phyloP scores from a whole-genome alignment of 345 rosid genomes.

The Eucalyptus erythrocorys region DNA sequence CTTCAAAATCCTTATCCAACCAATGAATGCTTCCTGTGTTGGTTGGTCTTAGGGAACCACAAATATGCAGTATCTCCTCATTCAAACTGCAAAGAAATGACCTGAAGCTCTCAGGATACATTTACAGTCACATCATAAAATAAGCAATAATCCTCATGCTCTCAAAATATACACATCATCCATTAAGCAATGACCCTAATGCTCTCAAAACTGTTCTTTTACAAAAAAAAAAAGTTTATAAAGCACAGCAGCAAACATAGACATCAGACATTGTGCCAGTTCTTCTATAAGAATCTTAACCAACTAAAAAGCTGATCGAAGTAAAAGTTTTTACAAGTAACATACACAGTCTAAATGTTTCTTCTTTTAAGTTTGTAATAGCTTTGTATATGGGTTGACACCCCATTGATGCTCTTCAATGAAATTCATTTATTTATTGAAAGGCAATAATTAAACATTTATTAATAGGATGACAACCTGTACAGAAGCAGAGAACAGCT shows the following conservation, averaged over 20 bases:
- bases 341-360: background rate
- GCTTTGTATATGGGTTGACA: background rate
- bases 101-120: background rate
- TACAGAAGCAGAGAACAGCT: background rate
- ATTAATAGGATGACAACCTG: background rate
- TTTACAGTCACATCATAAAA: background rate
- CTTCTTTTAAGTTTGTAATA: background rate
- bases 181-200: background rate
- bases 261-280: background rate
- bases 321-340: background rate
- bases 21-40: slow-evolving; percentile 53
- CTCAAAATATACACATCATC: background rate
- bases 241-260: background rate
- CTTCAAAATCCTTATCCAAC: slow-evolving; percentile 35
- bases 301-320: background rate
- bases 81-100: slow-evolving; percentile 46
- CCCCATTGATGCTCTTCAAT: background rate
- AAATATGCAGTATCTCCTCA: slow-evolving; percentile 62
- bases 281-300: background rate
- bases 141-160: background rate
- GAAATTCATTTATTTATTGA: background rate
- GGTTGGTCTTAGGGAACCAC: slow-evolving; percentile 45
- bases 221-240: background rate
- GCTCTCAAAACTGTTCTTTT: background rate
- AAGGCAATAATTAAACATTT: background rate